Base-by-base conservation (phyloP, 2,329 filamentous ascomycete genomes). In the Calycina herbarum region DNA sequence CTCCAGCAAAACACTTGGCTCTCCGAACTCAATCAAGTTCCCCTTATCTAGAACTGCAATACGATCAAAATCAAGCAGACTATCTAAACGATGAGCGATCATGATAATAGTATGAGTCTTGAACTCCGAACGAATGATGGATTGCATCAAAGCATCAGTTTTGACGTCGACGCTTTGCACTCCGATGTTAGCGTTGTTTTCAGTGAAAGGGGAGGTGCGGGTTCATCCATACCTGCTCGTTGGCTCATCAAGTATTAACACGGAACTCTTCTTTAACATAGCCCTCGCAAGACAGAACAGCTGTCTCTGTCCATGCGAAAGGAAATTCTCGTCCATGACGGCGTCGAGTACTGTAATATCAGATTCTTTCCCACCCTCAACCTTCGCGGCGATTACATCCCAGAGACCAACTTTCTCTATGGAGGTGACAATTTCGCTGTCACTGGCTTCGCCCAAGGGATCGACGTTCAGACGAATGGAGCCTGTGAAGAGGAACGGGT, bases 401-500 rank as follows among this genome's bases (percentile, higher is more conserved):
- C 65, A 66, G 5, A 71, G 48, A 13, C 79, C 76, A 0, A 89
- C 82, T 7, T 85, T 83, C 7, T 77, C 73, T 5, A 89, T 77
- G 0, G 87, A 83, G 1, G 79, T 75, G 0, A 76, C 75, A 70
- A 86, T 89, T 35, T 85, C 84, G 1, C 77, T 77, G 71, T 87
- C 84, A 1, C 79, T 77, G 74, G 86, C 85, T 63, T 87, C 82
- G 31, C 81, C 77, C 0, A 87, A 79, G 0, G 88, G 86, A 63
- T 90, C 86, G 31, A 90, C 82, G 67, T 89, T 90, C 61, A 84
- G 79, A 2, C 85, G 82, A 75, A 89, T 82, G 11, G 78, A 84
- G 2, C 87, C 87, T 0, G 86, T 83, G 73, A 89, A 89, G 2
- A 90, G 80, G 0, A 89, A 83, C 0, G 87, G 86, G 61, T 90